Percentiles rank a stretch among this genome's conserved stretches.
Evolutionary conservation across 2,329 filamentous ascomycete species (phyloP).

Genomic region (Pseudopithomyces chartarum): DNA sequence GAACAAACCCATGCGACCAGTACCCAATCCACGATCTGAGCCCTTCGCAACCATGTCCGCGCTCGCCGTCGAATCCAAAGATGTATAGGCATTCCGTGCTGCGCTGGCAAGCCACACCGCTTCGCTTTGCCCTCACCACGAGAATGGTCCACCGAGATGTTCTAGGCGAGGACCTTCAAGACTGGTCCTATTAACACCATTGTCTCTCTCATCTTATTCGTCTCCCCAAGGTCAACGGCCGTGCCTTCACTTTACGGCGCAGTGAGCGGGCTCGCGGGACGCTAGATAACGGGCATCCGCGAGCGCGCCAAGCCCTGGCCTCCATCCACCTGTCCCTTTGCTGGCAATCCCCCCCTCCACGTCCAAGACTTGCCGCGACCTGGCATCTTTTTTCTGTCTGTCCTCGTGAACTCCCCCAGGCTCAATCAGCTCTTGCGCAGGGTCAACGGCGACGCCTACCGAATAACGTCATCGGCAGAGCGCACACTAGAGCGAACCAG

Average conservation of each 20-base stretch:
- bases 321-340: not conserved
- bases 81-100: not conserved
- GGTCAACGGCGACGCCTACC: constrained; percentile 6
- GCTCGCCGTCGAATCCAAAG: not conserved
- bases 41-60: not conserved
- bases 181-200: too few relatives aligned
- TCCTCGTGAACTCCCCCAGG: not conserved
- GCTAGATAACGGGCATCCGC: constrained; percentile 5
- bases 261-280: not conserved
- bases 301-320: not conserved
- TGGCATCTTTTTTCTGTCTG: not conserved
- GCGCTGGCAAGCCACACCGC: constrained; percentile 10
- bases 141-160: not conserved
- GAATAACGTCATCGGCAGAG: constrained; percentile 19
- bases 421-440: constrained; percentile 4
- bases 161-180: not conserved
- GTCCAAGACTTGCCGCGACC: not conserved
- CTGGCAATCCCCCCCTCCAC: not conserved
- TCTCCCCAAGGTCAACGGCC: not conserved
- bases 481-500: constrained; percentile 8
- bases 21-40: not conserved
- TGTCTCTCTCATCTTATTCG: too few relatives aligned
- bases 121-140: not conserved
- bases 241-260: not conserved
- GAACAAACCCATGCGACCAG: not conserved